Conservation (phyloP, 2,329 filamentous ascomycete genomes). For the Shiraia sp. region DNA sequence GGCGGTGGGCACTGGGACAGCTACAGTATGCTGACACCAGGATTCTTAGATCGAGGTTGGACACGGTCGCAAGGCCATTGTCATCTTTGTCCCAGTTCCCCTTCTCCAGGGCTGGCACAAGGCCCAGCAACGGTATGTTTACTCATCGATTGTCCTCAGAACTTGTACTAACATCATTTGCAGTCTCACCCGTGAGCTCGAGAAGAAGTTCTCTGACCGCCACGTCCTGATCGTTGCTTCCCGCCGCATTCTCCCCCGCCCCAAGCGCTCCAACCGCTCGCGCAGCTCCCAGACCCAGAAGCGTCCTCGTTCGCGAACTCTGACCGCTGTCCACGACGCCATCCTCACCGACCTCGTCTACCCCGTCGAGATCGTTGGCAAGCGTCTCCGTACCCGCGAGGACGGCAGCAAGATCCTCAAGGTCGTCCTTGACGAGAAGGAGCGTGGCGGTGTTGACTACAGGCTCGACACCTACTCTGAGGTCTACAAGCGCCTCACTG, state of each 20-base stretch:
- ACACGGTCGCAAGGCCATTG: constrained; percentile 99
- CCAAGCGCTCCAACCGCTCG: constrained; percentile 96
- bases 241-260: constrained; percentile 97
- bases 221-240: constrained; percentile 99
- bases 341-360: constrained; percentile 98
- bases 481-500: constrained; percentile 98
- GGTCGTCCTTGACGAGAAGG: constrained; percentile 99
- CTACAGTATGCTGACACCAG: constrained; percentile 58
- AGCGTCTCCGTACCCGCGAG: constrained; percentile 98
- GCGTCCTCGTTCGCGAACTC: constrained; percentile 95
- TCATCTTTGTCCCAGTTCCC: constrained; percentile 99
- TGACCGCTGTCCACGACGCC: constrained; percentile 97
- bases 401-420: constrained; percentile 98
- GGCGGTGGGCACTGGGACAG: constrained; percentile 60
- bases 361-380: constrained; percentile 99
- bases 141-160: not conserved
- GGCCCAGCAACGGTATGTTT: constrained; percentile 95
- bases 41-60: constrained; percentile 94
- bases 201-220: constrained; percentile 99
- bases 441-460: constrained; percentile 99
- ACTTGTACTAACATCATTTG: constrained; percentile 13
- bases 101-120: constrained; percentile 98
- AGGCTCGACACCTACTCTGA: constrained; percentile 99
- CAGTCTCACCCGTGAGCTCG: constrained; percentile 98
- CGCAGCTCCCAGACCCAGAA: constrained; percentile 98